Evolutionary conservation across 2,329 filamentous ascomycete genomes (phyloP), one percentile per base, ranked within the genome.

Genomic region (Fusarium nematophilum): DNA sequence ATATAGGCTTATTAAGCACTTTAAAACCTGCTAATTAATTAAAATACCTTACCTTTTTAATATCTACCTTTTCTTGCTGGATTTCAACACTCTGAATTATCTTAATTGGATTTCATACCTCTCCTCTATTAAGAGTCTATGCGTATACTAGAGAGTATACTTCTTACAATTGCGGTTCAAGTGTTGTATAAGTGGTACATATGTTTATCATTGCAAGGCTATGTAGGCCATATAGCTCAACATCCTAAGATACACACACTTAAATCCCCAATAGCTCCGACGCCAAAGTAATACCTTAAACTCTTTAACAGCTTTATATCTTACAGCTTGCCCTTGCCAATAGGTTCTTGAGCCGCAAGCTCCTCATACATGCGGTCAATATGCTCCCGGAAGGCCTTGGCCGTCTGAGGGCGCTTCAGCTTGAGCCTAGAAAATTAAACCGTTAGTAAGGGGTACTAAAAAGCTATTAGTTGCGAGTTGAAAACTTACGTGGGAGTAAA

Each of bases 401-500:
- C 81, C 1, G 81, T 76, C 65, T 86, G 84, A 2, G 83, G 83
- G 46, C 85, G 79, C 79, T 87, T 87, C 39, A 87, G 76, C 72
- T 87, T 87, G 18, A 87, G 76, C 21, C 84, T 87, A 59, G 51
- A 52, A 21, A 21, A 21, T 6, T 6, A 11, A 14, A 23, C 6
- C n/a, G 48, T 70, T 47, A 70, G 55, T 18, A 39, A 42, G 25
- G 10, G 2, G n/a, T 30, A 21, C 7, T 14, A n/a, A 14, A 33
- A 13, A 31, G 6, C 10, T 26, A 9, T 8, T n/a, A 31, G 6
- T 14, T 11, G 9, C 9, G 15, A 5, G n/a, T 21, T 21, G 4
- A 14, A 15, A 49, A 86, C 90, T 87, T 85, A 94, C 91, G 92
- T 96, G 17, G 92, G 91, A 15, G 91, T 95, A 72, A 93, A 78